phyloP scores from a whole-genome alignment of 202 grass and related monocot genomes.

The Digitaria exilis region DNA sequence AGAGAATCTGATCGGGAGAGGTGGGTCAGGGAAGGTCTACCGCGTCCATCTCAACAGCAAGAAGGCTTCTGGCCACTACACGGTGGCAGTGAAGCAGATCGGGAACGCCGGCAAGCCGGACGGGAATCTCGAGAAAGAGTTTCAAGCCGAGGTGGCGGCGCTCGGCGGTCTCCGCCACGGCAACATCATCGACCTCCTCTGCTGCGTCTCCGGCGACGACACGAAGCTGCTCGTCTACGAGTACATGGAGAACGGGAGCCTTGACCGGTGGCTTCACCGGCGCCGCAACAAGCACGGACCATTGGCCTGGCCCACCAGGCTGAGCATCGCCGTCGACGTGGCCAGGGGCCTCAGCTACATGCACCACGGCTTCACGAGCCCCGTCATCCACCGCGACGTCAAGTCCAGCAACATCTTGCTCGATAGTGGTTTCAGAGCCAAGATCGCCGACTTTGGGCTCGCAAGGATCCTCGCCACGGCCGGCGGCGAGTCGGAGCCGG shows the following conservation, averaged over 20 bases:
- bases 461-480: constrained; percentile 52
- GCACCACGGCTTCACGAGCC: constrained; percentile 47
- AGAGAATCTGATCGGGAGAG: constrained; percentile 53
- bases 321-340: constrained; percentile 43
- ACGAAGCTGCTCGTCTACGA: constrained; percentile 66
- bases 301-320: constrained; percentile 57
- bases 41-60: constrained; percentile 13
- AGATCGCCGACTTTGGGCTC: constrained; percentile 76
- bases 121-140: constrained; percentile 36
- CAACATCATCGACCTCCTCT: constrained; percentile 59
- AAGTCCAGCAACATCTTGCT: constrained; percentile 79
- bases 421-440: constrained; percentile 46
- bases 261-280: constrained; percentile 48
- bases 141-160: constrained; percentile 50
- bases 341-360: constrained; percentile 67
- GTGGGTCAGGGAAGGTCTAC: constrained; percentile 60
- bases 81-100: constrained; percentile 60
- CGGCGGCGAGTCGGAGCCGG: constrained; percentile 38
- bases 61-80: not conserved
- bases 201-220: constrained; percentile 56
- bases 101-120: constrained; percentile 24
- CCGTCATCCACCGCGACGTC: constrained; percentile 67
- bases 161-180: constrained; percentile 54
- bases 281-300: too few relatives aligned
- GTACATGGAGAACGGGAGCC: constrained; percentile 64